A percentile compares a stretch with the other conserved stretches of the same genome.
Evolutionary conservation across 371 early-diverging fungal species (phyloP).

Genomic region (Mycotypha africana): DNA sequence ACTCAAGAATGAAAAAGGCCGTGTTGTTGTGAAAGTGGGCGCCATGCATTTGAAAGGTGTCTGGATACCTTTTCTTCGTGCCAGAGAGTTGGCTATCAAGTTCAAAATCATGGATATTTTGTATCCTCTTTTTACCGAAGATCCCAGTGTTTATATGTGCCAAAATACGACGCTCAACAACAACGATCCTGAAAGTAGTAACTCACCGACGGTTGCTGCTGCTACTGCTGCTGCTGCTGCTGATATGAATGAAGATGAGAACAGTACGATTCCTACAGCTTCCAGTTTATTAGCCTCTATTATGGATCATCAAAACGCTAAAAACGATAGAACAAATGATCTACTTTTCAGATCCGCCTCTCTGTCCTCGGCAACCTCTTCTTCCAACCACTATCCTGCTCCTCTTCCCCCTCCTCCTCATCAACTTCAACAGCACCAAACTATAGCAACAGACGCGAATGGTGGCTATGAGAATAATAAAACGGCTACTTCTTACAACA

Average conservation of each 20-base stretch:
- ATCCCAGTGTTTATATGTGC: conserved; percentile 42
- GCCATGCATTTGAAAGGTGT: conserved; percentile 89
- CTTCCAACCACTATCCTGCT: not conserved
- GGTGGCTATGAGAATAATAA: too few species aligned
- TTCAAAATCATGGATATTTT: conserved; percentile 67
- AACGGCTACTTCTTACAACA: too few species aligned
- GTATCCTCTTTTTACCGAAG: conserved; percentile 72
- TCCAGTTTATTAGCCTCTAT: conserved; percentile 10
- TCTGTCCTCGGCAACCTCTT: not conserved
- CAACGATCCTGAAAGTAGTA: not conserved
- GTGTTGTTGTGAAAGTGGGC: conserved; percentile 81
- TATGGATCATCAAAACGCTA: conserved; percentile 1
- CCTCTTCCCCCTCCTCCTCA: not conserved
- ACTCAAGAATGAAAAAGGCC: conserved; percentile 78
- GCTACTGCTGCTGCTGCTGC: not conserved
- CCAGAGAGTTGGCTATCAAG: conserved; percentile 63
- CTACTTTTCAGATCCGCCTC: too few species aligned
- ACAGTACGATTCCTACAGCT: too few species aligned
- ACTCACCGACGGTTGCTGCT: too few species aligned
- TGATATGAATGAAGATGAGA: too few species aligned
- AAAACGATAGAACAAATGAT: too few species aligned
- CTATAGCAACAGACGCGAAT: too few species aligned
- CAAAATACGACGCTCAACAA: not conserved
- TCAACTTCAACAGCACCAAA: too few species aligned
- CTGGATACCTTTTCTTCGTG: conserved; percentile 73